phyloP scores from a whole-genome alignment of 2,329 filamentous ascomycete genomes.

The Didymella pinodella region DNA sequence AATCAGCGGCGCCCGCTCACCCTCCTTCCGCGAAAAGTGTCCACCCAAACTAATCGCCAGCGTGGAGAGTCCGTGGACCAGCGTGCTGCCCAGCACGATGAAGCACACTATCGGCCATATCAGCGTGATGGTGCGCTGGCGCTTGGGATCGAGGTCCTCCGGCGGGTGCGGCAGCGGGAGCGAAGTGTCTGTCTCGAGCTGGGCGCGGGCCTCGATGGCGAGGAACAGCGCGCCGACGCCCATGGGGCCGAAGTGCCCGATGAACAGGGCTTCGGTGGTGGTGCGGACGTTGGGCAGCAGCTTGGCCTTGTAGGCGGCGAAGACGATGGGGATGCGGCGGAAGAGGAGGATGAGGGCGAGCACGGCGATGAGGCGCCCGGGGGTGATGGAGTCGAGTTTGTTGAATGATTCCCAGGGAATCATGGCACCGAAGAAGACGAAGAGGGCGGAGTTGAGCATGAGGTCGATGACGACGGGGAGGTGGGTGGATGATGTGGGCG shows the following conservation, averaged over 20 bases:
- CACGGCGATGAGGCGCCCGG: slow-evolving; percentile 55
- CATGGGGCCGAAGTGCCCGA: slow-evolving; percentile 66
- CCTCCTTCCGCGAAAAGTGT: slow-evolving; percentile 57
- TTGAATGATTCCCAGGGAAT: slow-evolving; percentile 61
- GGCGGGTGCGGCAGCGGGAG: slow-evolving; percentile 57
- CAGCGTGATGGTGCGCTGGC: slow-evolving; percentile 53
- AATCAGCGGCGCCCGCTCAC: slow-evolving; percentile 60
- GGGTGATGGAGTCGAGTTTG: slow-evolving; percentile 49
- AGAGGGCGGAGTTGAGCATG: slow-evolving; percentile 64
- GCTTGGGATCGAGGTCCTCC: slow-evolving; percentile 40
- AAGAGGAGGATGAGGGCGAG: slow-evolving; percentile 61
- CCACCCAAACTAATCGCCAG: slow-evolving; percentile 59
- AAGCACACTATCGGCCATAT: slow-evolving; percentile 65
- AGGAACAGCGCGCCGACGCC: slow-evolving; percentile 65
- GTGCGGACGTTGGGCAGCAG: slow-evolving; percentile 59
- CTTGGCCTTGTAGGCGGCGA: slow-evolving; percentile 55
- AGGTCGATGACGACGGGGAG: slow-evolving; percentile 62
- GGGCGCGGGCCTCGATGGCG: slow-evolving; percentile 62
- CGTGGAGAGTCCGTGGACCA: slow-evolving; percentile 64
- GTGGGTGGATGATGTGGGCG: slow-evolving; percentile 55
- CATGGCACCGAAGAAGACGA: slow-evolving; percentile 64
- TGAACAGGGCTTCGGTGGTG: slow-evolving; percentile 62
- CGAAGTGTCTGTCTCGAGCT: slow-evolving; percentile 60
- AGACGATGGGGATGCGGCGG: slow-evolving; percentile 61
- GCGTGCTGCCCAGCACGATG: slow-evolving; percentile 61